phyloP scores from a whole-genome alignment of 148 eudicot genomes.

The Pouteria glomerata region DNA sequence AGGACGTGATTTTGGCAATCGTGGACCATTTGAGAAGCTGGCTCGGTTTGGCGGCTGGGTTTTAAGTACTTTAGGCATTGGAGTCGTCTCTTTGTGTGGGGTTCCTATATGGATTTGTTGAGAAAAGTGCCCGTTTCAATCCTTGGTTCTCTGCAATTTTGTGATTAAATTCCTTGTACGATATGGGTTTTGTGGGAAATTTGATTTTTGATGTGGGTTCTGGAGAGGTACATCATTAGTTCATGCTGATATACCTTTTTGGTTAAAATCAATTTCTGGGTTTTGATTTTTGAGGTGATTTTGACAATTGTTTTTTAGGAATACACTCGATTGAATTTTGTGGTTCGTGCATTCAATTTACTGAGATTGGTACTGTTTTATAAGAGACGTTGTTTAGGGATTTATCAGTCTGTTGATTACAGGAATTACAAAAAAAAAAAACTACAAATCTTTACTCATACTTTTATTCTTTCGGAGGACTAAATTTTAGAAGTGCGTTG shows the following conservation, averaged over 20 bases:
- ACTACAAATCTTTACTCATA: neutral
- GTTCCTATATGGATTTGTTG: constrained; percentile 23
- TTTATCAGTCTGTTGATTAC: neutral
- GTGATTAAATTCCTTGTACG: neutral
- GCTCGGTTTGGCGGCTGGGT: too few species aligned
- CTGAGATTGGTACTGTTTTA: constrained; percentile 3
- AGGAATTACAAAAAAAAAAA: neutral
- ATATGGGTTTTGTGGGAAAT: constrained; percentile 25
- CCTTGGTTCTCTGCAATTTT: too few species aligned
- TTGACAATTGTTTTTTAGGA: neutral
- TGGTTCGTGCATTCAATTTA: too few species aligned
- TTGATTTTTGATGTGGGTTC: constrained; percentile 8
- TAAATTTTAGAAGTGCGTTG: neutral
- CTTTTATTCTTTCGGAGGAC: constrained; percentile 1
- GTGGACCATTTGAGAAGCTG: too few species aligned
- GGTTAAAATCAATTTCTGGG: neutral
- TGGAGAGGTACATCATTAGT: too few species aligned
- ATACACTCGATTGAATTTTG: neutral
- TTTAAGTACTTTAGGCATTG: too few species aligned
- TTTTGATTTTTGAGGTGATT: constrained; percentile 17
- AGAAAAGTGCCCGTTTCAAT: too few species aligned
- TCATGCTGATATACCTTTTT: neutral
- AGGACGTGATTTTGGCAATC: too few species aligned
- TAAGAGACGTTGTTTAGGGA: neutral
- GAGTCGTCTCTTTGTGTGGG: too few species aligned